These are phyloP conservation scores for Zhuliangozyma blackwelliae DNA, from an alignment of 1,139 yeast species.

Conservation along the genomic window DNA sequence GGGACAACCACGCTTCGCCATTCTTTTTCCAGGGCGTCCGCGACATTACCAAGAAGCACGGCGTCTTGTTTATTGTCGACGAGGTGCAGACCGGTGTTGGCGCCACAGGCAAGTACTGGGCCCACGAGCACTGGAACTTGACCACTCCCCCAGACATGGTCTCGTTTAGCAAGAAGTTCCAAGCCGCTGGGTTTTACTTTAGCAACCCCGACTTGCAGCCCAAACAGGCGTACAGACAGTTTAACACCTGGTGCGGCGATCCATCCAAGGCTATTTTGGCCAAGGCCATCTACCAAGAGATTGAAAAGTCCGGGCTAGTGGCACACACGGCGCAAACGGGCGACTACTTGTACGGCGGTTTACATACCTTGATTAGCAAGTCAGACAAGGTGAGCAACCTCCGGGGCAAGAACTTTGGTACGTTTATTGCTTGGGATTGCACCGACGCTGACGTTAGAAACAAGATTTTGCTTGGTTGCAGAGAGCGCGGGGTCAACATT, in stretches of 20 bases:
- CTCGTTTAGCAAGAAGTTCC: slow-evolving; percentile 74
- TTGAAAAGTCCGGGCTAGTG: slow-evolving; percentile 48
- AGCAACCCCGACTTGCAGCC: slow-evolving; percentile 60
- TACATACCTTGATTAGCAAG: slow-evolving; percentile 38
- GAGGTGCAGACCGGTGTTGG: slow-evolving; percentile 79
- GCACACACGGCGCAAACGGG: slow-evolving; percentile 54
- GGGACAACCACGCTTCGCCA: slow-evolving; percentile 64
- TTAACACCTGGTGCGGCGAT: slow-evolving; percentile 85
- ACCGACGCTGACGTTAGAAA: slow-evolving; percentile 46
- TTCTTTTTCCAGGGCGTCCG: slow-evolving; percentile 62
- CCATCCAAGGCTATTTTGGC: slow-evolving; percentile 66
- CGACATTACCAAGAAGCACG: slow-evolving; percentile 56
- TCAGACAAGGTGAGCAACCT: slow-evolving; percentile 47
- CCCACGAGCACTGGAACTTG: slow-evolving; percentile 67
- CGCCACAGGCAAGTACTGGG: slow-evolving; percentile 70
- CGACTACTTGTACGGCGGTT: slow-evolving; percentile 48
- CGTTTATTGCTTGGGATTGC: slow-evolving; percentile 75
- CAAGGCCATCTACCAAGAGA: slow-evolving; percentile 58
- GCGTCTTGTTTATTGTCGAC: slow-evolving; percentile 60
- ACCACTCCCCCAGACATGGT: slow-evolving; percentile 67
- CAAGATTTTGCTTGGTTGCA: slow-evolving; percentile 44
- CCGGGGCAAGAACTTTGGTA: slow-evolving; percentile 66
- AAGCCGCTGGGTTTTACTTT: slow-evolving; percentile 75
- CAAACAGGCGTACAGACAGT: slow-evolving; percentile 64
- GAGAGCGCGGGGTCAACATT: slow-evolving; percentile 57